These are phyloP conservation scores for Cylindrotheca fusiformis DNA, from an alignment of 108 stramenopile species.

Conservation along the genomic window DNA sequence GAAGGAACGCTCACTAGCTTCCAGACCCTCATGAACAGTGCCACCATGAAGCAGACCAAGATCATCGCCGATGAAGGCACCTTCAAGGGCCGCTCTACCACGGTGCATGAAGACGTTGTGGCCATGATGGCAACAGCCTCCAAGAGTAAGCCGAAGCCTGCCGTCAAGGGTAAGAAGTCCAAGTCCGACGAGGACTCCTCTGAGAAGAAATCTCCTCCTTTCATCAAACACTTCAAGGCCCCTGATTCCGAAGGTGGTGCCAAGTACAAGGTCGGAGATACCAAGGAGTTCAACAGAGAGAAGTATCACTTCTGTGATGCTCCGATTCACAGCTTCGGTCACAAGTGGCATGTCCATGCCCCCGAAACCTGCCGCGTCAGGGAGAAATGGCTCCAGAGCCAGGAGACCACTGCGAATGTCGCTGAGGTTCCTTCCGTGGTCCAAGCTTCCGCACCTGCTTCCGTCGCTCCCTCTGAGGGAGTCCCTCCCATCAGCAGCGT, in stretches of 20 bases:
- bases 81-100: background rate
- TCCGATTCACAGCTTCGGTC: background rate
- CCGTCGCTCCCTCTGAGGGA: no score
- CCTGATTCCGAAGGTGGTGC: background rate
- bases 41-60: background rate
- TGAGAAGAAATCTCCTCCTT: background rate
- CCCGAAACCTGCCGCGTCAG: background rate
- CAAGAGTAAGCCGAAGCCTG: background rate
- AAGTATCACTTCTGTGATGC: background rate
- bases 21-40: background rate
- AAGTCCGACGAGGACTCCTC: background rate
- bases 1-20: background rate
- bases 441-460: no score
- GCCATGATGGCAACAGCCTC: background rate
- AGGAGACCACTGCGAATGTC: background rate
- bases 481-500: no score
- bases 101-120: background rate
- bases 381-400: background rate
- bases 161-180: background rate
- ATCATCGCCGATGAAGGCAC: background rate
- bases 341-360: background rate
- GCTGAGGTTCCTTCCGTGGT: no score
- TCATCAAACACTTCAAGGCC: background rate
- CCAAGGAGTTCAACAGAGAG: background rate
- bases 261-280: background rate